These are phyloP conservation scores for Metschnikowia vanudenii DNA, from an alignment of 805 yeast genomes.

Conservation along the genomic window DNA sequence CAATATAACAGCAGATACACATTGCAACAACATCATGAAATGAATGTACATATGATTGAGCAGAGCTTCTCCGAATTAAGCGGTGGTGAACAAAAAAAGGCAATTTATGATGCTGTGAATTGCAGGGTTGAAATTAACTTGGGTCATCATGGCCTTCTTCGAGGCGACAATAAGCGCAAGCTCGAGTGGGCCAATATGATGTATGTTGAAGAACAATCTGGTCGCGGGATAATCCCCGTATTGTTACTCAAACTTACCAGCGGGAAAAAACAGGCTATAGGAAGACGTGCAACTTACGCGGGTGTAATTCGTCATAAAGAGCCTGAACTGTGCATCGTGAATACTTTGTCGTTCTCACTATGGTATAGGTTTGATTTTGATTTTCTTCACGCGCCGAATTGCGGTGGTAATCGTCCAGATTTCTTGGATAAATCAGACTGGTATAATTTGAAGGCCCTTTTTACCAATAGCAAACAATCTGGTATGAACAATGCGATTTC, in stretches of 20 bases:
- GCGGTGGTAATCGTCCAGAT: background rate
- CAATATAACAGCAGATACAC: too few species aligned
- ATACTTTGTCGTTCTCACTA: constrained; percentile 9
- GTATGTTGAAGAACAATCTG: background rate
- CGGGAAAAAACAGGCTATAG: background rate
- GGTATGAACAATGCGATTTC: background rate
- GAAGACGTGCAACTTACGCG: background rate
- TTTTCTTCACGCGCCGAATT: constrained; percentile 1
- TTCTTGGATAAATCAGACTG: constrained; percentile 2
- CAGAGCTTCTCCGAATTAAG: too few species aligned
- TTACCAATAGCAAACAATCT: background rate
- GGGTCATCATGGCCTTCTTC: constrained; percentile 5
- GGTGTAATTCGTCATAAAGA: constrained; percentile 6
- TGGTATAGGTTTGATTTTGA: constrained; percentile 12
- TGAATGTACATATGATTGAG: too few species aligned
- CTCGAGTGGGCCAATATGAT: constrained; percentile 3
- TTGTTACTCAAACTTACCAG: background rate
- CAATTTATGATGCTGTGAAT: too few species aligned
- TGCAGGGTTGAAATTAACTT: background rate
- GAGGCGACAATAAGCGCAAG: background rate
- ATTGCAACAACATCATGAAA: too few species aligned
- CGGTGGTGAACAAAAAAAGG: too few species aligned
- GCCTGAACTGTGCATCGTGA: constrained; percentile 7
- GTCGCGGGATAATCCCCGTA: constrained; percentile 1
- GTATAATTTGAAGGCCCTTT: constrained; percentile 4